Base-by-base conservation (phyloP, 805 yeast genomes). In the Debaryomyces tyrocola region DNA sequence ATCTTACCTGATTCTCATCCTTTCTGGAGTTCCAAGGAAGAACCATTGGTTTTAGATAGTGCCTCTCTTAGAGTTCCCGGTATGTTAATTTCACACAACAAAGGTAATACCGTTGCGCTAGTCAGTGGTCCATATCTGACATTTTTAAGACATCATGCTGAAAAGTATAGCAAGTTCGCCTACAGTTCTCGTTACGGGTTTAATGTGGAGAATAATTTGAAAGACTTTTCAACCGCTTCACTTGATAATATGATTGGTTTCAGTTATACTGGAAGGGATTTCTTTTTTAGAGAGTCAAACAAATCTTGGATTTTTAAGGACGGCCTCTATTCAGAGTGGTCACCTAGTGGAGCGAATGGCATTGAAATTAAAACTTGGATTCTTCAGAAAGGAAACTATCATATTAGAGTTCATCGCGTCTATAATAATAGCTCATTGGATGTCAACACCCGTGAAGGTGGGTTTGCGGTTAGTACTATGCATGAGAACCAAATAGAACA, bases 161-260 rank as follows among this genome's bases (percentile, higher is more conserved):
- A 48, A 33, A 50, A 50, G 29, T 50, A 48, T 28, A 29, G 40
- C 33, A 50, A 50, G 35, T 48, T 50, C 37, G 54, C 52, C 17
- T 50, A 50, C 28, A 41, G 47, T 15, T 42, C 54, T 2, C 34
- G 45, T 20, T 45, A 42, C 39, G 51, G 49, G 9, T 48, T 48
- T 35, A 40, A 47, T 18, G 44, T 50, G n/a, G 37, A 37, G 20
- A 45, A 33, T 24, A 46, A 45, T 31, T 41, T 38, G 12, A 36
- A 46, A 15, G 45, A 14, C 12, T 45, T 50, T 37, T 24, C 27
- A 24, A 24, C 10, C 27, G 10, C 27, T 2, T 24, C 27, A 17
- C 15, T 50, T 12, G 54, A 50, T 31, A 50, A 48, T 37, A 48
- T 45, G 52, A 41, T 50, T 18, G 54, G 49, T 10, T 48, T 50